Percentiles rank a stretch among this genome's conserved stretches.
Conservation (phyloP, 2,329 filamentous ascomycete genomes). For the Penicillium sp. region DNA sequence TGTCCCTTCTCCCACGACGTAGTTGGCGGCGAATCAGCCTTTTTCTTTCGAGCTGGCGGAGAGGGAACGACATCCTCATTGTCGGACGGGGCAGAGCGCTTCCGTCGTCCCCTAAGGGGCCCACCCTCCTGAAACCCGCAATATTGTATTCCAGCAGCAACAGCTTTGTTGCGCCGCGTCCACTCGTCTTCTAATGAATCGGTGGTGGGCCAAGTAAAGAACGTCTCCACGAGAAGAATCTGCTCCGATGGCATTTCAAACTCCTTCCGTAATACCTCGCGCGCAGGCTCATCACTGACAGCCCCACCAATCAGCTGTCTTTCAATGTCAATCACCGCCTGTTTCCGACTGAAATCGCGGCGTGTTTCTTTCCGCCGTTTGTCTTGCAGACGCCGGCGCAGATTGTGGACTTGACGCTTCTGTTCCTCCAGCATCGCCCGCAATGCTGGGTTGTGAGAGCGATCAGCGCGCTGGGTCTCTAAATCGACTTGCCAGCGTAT, state of each 20-base stretch:
- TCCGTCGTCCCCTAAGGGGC: conserved; percentile 13
- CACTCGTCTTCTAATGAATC: conserved; percentile 24
- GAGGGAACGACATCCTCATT: too few species aligned
- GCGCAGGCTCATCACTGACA: conserved; percentile 9
- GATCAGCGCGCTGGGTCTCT: background rate
- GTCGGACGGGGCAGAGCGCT: background rate
- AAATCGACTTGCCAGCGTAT: conserved; percentile 1
- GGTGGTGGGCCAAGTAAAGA: conserved; percentile 23
- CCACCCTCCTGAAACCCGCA: conserved; percentile 20
- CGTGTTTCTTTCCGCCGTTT: conserved; percentile 8
- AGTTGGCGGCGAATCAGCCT: background rate
- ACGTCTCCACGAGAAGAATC: conserved; percentile 22
- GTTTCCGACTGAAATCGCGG: conserved; percentile 3
- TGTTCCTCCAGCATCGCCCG: conserved; percentile 3
- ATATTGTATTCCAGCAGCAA: conserved; percentile 18
- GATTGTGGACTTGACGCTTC: conserved; percentile 5
- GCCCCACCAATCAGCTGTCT: conserved; percentile 6
- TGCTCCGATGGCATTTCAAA: conserved; percentile 18
- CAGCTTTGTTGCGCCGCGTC: conserved; percentile 15
- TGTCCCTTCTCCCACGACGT: conserved; percentile 8
- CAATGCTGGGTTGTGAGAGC: conserved; percentile 4
- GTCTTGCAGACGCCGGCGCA: conserved; percentile 5
- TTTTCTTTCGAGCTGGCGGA: too few species aligned
- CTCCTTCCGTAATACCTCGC: conserved; percentile 11
- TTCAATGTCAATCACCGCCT: conserved; percentile 7